Conservation (phyloP, 139 green algal species). For the Tetradesmus obliquus region DNA sequence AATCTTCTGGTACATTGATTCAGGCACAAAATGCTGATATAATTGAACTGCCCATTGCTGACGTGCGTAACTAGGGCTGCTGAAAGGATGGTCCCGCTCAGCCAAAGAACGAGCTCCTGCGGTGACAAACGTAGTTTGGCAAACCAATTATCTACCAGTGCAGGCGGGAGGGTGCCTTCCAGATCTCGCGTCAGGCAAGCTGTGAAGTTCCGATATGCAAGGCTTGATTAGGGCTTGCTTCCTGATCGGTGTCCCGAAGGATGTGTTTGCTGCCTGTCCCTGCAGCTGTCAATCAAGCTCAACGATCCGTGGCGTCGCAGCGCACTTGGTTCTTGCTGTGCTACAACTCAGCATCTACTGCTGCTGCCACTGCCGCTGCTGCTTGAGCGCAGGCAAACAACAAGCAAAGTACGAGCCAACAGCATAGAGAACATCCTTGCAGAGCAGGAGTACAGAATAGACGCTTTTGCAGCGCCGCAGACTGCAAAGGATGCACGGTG, state of each 20-base stretch:
- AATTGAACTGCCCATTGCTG: neutral
- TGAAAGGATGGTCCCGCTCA: neutral
- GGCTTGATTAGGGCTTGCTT: neutral
- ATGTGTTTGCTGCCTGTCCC: neutral
- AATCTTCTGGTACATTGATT: too few relatives aligned
- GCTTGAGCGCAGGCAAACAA: neutral
- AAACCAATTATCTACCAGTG: too few relatives aligned
- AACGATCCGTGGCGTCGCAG: neutral
- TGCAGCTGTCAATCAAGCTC: neutral
- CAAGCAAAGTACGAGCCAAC: neutral
- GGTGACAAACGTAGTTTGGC: neutral
- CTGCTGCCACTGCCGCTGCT: neutral
- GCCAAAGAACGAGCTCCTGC: neutral
- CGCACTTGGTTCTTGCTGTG: neutral
- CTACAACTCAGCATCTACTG: neutral
- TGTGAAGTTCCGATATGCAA: neutral
- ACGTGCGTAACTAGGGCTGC: neutral
- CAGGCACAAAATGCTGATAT: too few relatives aligned
- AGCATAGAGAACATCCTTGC: slow-evolving; percentile 21
- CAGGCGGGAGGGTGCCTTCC: too few relatives aligned
- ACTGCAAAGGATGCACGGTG: slow-evolving; percentile 2
- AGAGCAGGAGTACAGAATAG: slow-evolving; percentile 10
- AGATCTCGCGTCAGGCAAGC: neutral
- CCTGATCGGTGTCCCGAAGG: neutral
- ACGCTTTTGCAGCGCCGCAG: neutral